Evolutionary conservation across 768 basidiomycete genomes (phyloP), one percentile per base, ranked within the genome.

Genomic region (Podaxis carcinomalis): DNA sequence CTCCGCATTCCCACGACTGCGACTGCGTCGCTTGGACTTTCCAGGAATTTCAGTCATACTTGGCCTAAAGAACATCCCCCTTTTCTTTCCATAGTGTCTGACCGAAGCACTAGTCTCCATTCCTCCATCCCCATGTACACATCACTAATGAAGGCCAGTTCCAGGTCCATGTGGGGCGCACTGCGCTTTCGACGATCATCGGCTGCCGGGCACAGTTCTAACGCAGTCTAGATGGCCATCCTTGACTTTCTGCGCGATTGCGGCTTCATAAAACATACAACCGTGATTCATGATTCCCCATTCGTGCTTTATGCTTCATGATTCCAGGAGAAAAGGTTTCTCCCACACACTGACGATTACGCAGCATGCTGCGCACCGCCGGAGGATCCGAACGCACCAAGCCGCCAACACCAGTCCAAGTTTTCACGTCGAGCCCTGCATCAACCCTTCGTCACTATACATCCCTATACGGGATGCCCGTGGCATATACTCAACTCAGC

Each of bases 1-100:
- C 54, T 27, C 21, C 42, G 42, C n/a, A 16, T 37, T 56, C 21
- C 39, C 16, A 11, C 54, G 23, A 16, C 23, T 25, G 7, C 19
- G 21, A 23, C 56, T 57, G 56, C 56, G 56, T 57, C 56, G 56
- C 56, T 37, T 57, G 56, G 35, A 50, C n/a, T 49, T 49, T 23
- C 4, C 21, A 49, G 51, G 51, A 23, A 28, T 28, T 6, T 53
- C 28, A 42, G 13, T 14, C n/a, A 42, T 13, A 4, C 14, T 42
- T 4, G 40, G 14, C 40, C n/a, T n/a, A 14, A 19, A 42, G 27
- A 28, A 28, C 27, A 28, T 28, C n/a, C n/a, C 40, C 14, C 40
- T 5, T 42, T 42, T n/a, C 23, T 23, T 23, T 23, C 23, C 23
- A 23, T 23, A 1, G 23, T 23, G 21, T 13, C 13, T 13, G 47